phyloP scores from a whole-genome alignment of 306 rosid species.

The Calophaca sinica region DNA sequence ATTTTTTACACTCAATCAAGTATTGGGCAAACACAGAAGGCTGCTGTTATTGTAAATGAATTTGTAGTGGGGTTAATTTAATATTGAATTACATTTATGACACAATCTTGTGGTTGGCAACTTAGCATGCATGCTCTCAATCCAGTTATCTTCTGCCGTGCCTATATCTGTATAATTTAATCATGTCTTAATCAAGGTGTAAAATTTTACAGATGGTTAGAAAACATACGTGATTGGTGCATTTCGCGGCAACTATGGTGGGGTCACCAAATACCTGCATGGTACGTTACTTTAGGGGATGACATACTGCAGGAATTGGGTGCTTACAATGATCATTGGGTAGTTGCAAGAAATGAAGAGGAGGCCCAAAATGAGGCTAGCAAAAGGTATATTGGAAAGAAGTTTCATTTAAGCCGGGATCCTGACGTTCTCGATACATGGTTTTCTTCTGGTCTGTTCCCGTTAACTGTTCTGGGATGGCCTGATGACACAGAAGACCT shows the following conservation, averaged over 20 bases:
- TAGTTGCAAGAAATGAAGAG: conserved; percentile 78
- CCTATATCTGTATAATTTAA: conserved; percentile 5
- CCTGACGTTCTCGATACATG: conserved; percentile 99
- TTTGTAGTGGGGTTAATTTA: neutral
- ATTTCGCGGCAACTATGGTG: conserved; percentile 98
- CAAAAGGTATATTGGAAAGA: conserved; percentile 65
- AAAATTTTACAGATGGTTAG: conserved; percentile 82
- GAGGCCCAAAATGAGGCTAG: conserved; percentile 77
- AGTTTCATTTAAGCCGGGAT: conserved; percentile 69
- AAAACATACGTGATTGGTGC: conserved; percentile 93
- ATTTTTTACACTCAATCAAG: neutral
- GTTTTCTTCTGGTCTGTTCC: conserved; percentile 97
- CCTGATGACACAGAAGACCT: conserved; percentile 88
- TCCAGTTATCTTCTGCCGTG: neutral
- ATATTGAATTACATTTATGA: neutral
- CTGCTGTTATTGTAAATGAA: conserved; percentile 10
- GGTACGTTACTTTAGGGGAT: conserved; percentile 81
- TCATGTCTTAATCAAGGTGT: conserved; percentile 16
- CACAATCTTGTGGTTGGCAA: conserved; percentile 7
- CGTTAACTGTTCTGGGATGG: conserved; percentile 94
- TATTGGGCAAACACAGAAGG: neutral
- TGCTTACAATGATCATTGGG: conserved; percentile 76
- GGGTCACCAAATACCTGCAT: conserved; percentile 97
- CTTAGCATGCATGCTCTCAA: conserved; percentile 30
- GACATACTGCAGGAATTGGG: conserved; percentile 78